These are phyloP conservation scores for Globisporangium megalacanthum DNA, from an alignment of 352 stramenopile species.

Conservation along the genomic window DNA sequence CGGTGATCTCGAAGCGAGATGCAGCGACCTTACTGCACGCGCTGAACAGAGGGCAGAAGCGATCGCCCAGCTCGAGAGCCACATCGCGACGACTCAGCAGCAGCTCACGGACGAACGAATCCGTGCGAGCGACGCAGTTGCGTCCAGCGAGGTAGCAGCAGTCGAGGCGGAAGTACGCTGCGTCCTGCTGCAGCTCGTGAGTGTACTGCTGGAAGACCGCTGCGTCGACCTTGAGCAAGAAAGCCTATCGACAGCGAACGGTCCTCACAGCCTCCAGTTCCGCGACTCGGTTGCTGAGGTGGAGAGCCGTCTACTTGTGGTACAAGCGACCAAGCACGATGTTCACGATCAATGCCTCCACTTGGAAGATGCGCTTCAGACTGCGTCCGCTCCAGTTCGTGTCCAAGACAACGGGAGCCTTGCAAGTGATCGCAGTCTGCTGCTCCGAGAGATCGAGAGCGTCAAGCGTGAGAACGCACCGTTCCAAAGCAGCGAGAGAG, in stretches of 20 bases:
- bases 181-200: neutral
- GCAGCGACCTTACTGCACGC: neutral
- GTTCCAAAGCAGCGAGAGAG: neutral
- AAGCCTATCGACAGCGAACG: too few species aligned
- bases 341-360: neutral
- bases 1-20: slow-evolving; percentile 3
- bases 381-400: neutral
- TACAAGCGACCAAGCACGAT: neutral
- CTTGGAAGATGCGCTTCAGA: neutral
- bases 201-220: neutral
- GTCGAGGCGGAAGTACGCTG: neutral
- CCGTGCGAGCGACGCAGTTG: neutral
- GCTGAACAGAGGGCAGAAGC: neutral
- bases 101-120: neutral
- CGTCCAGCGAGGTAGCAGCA: neutral
- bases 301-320: neutral
- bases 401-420: neutral
- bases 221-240: neutral
- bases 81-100: neutral
- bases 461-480: neutral
- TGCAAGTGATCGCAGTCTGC: neutral
- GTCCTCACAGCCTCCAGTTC: neutral
- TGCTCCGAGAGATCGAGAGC: neutral
- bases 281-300: neutral
- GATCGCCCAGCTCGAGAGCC: neutral